Percentiles rank a stretch among this genome's conserved stretches.
Evolutionary conservation across 2,329 filamentous ascomycete species (phyloP).

Genomic region (Beauveria brongniartii): DNA sequence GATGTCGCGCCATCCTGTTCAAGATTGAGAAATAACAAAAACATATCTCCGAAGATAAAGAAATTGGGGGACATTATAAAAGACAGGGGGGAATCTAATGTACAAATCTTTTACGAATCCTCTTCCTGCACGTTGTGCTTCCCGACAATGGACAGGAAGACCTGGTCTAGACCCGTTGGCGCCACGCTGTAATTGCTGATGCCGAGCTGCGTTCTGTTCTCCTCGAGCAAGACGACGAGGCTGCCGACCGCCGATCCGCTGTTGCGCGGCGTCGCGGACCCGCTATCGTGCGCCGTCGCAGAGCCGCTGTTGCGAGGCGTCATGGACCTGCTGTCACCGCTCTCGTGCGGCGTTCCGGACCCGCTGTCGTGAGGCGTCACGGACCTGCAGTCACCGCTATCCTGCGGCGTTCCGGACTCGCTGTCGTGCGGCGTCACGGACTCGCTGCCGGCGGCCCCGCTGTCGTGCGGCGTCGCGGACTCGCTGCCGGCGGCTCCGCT

Average conservation of each 20-base stretch:
- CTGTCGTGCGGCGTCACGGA: constrained; percentile 11
- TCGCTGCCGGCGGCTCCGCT: constrained; percentile 11
- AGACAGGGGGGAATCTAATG: no score
- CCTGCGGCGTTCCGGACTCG: constrained; percentile 30
- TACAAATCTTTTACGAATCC: constrained; percentile 23
- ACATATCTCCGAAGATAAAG: not conserved
- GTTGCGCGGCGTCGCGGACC: not conserved
- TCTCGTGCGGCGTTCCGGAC: constrained; percentile 28
- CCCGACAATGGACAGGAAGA: constrained; percentile 79
- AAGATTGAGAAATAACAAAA: not conserved
- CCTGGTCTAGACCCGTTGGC: constrained; percentile 82
- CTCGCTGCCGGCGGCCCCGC: constrained; percentile 31
- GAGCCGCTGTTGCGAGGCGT: constrained; percentile 28
- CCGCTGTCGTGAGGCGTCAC: constrained; percentile 32
- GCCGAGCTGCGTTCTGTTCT: constrained; percentile 57
- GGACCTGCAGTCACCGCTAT: constrained; percentile 24
- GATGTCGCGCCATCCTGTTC: not conserved
- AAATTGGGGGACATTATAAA: no score
- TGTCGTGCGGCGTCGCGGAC: constrained; percentile 4
- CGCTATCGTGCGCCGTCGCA: constrained; percentile 22
- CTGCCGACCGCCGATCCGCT: constrained; percentile 52
- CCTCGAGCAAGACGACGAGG: constrained; percentile 66
- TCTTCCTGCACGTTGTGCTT: constrained; percentile 74
- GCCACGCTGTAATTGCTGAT: constrained; percentile 82
- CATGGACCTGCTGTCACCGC: constrained; percentile 32